Base-by-base conservation (phyloP, 2,329 filamentous ascomycete genomes). In the Ophiostoma sp. region DNA sequence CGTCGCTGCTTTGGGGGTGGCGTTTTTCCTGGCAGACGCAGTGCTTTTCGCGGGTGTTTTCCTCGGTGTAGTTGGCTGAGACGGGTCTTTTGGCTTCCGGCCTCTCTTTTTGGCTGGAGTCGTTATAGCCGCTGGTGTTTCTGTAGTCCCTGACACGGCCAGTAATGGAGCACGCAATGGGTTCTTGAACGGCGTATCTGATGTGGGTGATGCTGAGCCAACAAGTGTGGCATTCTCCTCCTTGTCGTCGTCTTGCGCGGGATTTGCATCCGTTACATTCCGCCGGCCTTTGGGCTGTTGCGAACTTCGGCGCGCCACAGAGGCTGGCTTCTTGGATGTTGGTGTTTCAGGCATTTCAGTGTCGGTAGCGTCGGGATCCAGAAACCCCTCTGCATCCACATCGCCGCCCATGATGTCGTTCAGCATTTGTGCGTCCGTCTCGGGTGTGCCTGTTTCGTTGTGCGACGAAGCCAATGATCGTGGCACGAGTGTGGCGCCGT, bases 181-280 rank as follows among this genome's bases (percentile, higher is more conserved):
- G n/a, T n/a, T n/a, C 47, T 64, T 44, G n/a, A 18, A 16, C 41
- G 66, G 69, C 6, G 69, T 68, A 27, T 67, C 65, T n/a, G 70
- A 68, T 8, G 69, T 70, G 6, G 70, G 68, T 45, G 69, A 71
- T n/a, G 16, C 67, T 2, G 67, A 69, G 2, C 70, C 68, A 49
- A 72, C 64, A 27, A 69, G 40, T 41, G 68, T 69, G 38, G 71
- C 70, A n/a, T 63, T 63, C 38, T 63, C 58, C 58, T 62, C 60
- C 12, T 63, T 42, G 38, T 55, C 68, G 12, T 66, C 40, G 14
- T 66, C 52, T 6, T 64, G 18, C 27, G 27, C 27, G 27, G 27
- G 27, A 27, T 27, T 27, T 27, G 27, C 27, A 27, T 27, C 27
- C 27, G 27, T 27, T 27, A 27, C 27, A 27, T 27, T 27, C 2